phyloP scores from a whole-genome alignment of 2,329 filamentous ascomycete species.

The Fusarium oxysporum region DNA sequence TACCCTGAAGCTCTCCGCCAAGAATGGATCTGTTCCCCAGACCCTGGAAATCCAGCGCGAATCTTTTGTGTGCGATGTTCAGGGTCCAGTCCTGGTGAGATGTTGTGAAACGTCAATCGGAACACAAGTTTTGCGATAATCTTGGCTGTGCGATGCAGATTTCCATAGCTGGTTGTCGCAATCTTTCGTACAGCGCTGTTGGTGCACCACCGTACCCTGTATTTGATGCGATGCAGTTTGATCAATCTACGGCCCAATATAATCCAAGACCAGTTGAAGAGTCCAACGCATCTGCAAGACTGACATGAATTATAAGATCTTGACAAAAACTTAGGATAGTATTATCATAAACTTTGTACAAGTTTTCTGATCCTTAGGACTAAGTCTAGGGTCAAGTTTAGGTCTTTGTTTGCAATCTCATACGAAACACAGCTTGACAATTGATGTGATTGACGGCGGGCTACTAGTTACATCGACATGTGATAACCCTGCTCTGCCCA shows the following conservation, averaged over 20 bases:
- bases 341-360: not conserved
- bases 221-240: not conserved
- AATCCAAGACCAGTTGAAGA: not conserved
- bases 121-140: not conserved
- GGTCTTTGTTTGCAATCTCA: not conserved
- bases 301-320: too few species aligned
- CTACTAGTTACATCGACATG: slow-evolving; percentile 3
- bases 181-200: not conserved
- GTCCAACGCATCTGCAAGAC: not conserved
- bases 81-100: not conserved
- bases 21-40: not conserved
- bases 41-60: slow-evolving; percentile 20
- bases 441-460: not conserved
- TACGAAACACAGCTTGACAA: not conserved
- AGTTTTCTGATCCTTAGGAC: not conserved
- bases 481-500: slow-evolving; percentile 1
- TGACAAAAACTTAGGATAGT: too few species aligned
- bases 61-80: slow-evolving; percentile 2
- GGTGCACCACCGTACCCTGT: not conserved
- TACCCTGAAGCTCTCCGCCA: slow-evolving; percentile 16
- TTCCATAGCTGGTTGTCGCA: accelerated
- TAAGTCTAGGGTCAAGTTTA: not conserved
- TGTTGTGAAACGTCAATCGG: not conserved
- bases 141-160: too few species aligned
- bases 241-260: too few species aligned